Conservation (phyloP, 805 yeast species). For the Sugiyamaella lignohabitans region DNA sequence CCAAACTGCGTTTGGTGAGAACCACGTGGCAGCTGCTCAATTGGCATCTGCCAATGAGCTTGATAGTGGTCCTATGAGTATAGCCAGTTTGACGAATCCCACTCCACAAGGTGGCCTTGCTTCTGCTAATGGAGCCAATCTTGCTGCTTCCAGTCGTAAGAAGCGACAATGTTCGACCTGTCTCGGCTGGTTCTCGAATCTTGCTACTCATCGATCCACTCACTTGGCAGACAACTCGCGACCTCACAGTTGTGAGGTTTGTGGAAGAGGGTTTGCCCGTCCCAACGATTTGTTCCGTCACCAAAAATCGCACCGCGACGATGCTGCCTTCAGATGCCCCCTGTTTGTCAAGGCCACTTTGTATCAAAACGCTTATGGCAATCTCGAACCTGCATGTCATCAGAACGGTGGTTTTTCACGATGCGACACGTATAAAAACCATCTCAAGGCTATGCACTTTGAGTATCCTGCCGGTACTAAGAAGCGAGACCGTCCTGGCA, state of each 20-base stretch:
- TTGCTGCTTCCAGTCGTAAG: slow-evolving; percentile 36
- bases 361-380: slow-evolving; percentile 16
- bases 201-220: slow-evolving; percentile 77
- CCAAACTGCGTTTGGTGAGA: background rate
- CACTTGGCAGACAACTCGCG: slow-evolving; percentile 65
- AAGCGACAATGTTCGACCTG: slow-evolving; percentile 72
- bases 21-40: background rate
- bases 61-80: slow-evolving; percentile 23
- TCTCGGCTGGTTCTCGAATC: slow-evolving; percentile 51
- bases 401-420: slow-evolving; percentile 79
- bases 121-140: slow-evolving; percentile 3
- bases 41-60: slow-evolving; percentile 1
- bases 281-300: slow-evolving; percentile 84
- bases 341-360: slow-evolving; percentile 36
- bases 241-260: slow-evolving; percentile 71
- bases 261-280: slow-evolving; percentile 81
- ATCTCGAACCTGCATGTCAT: slow-evolving; percentile 47
- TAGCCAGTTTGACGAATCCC: slow-evolving; percentile 23
- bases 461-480: slow-evolving; percentile 82
- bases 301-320: slow-evolving; percentile 78
- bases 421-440: slow-evolving; percentile 89
- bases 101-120: slow-evolving; percentile 1
- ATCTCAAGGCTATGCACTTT: slow-evolving; percentile 82
- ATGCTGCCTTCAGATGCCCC: slow-evolving; percentile 76
- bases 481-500: slow-evolving; percentile 63